Evolutionary conservation across 345 rosid species (phyloP), one percentile per base, ranked within the genome.

Genomic region (Euphorbia pulcherrima): DNA sequence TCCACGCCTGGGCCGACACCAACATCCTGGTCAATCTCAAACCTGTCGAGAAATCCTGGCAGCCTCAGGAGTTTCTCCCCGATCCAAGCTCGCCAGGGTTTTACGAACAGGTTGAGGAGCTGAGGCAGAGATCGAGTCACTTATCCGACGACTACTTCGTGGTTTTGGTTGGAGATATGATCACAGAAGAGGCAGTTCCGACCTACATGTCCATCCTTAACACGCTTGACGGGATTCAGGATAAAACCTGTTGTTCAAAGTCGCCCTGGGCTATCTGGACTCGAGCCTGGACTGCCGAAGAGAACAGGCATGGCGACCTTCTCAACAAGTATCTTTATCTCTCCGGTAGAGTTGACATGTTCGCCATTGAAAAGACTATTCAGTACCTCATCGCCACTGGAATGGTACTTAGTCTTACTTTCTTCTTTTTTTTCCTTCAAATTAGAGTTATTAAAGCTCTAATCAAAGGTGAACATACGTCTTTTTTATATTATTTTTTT

Each of bases 251-350:
- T 5, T 62, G 27, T 10, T 44, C 41, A 26, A 37, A 9, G 2
- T 52, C 68, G 8, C 56, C 81, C 37, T 87, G 92, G 92, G 86
- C 89, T 6, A 67, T 82, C 53, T 87, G 92, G 89, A 83, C 79
- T 0, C 80, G 86, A 69, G 83, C 83, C 1, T 85, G 92, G 89
- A 78, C 85, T 1, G 87, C 89, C 0, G 92, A 87, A 71, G 92
- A 87, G 62, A 85, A 87, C 47, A 71, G 89, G 18, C 89, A 87
- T 26, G 86, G 89, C 0, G 88, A 85, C 62, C 79, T 87, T 46
- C 75, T 87, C 26, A 85, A 83, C n/a, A 87, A 85, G 60, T 85
- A 87, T 55, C 89, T 85, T 27, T 87, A 85, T 68, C 69, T 85
- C 66, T 82, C 82, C 37, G 88, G 92, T 28, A 71, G 89, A 11